Evolutionary conservation across 208 protist species (phyloP).

Genomic region (Angomonas deanei): DNA sequence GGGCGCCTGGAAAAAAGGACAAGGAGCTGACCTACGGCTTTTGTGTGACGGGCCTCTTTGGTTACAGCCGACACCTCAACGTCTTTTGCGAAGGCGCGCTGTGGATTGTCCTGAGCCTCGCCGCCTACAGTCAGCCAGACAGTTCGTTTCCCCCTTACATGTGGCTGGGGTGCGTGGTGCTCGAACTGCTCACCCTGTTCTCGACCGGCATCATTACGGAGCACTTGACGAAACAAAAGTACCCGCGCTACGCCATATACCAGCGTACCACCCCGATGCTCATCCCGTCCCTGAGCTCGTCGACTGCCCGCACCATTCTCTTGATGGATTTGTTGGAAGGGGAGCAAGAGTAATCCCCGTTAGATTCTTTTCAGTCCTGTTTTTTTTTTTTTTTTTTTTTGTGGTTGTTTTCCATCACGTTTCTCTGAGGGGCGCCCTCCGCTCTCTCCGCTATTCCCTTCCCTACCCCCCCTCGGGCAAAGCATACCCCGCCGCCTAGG

Average conservation of each 20-base stretch:
- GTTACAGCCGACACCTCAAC: constrained; percentile 71
- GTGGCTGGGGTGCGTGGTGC: constrained; percentile 29
- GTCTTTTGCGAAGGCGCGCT: constrained; percentile 62
- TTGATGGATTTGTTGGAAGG: constrained; percentile 11
- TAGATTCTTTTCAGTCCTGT: not conserved
- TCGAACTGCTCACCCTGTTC: constrained; percentile 34
- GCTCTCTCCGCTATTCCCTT: no score
- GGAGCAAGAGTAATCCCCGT: not conserved
- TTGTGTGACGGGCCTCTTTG: constrained; percentile 67
- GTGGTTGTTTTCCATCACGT: no score
- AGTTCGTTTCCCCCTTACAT: constrained; percentile 33
- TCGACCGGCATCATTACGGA: constrained; percentile 62
- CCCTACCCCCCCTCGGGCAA: no score
- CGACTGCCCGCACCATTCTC: constrained; percentile 26
- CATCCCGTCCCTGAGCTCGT: constrained; percentile 47
- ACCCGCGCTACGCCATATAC: constrained; percentile 61
- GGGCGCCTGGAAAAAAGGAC: not conserved
- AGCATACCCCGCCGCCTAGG: no score
- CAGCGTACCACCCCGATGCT: constrained; percentile 72
- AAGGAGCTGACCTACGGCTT: constrained; percentile 40
- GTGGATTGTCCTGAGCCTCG: constrained; percentile 50
- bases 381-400: constrained; percentile 2
- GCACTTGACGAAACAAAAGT: constrained; percentile 42
- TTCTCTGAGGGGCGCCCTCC: not conserved
- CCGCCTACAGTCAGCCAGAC: constrained; percentile 15